Evolutionary conservation across 148 eudicot genomes (phyloP).

Genomic region (Vaccinium vitisidaea): DNA sequence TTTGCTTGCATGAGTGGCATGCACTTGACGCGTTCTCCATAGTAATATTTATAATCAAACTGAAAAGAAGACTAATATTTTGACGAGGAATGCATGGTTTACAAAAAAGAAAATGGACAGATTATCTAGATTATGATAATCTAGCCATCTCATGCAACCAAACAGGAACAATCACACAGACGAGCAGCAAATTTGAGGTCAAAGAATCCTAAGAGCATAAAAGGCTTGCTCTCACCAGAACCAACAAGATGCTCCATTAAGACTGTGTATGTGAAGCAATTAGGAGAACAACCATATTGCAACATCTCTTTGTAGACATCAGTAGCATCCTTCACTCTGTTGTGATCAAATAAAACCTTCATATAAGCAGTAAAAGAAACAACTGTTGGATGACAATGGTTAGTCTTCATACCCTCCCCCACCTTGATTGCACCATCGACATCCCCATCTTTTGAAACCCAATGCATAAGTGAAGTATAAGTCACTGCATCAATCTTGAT

Average conservation of each 20-base stretch:
- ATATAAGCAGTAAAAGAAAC: constrained; percentile 83
- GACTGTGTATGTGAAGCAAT: constrained; percentile 78
- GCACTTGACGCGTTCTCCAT: too few species aligned
- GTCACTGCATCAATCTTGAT: constrained; percentile 61
- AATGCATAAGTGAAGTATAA: constrained; percentile 71
- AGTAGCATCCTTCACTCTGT: constrained; percentile 58
- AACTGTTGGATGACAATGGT: constrained; percentile 61
- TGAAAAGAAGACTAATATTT: background rate
- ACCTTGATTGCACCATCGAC: constrained; percentile 61
- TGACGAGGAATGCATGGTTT: background rate
- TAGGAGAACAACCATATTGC: constrained; percentile 58
- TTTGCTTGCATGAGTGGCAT: too few species aligned
- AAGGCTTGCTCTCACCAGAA: constrained; percentile 52
- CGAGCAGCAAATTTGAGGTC: background rate
- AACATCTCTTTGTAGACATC: constrained; percentile 74
- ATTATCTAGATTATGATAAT: background rate
- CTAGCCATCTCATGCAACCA: background rate
- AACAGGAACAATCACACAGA: background rate
- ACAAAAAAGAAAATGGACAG: background rate
- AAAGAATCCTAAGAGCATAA: background rate
- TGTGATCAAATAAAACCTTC: constrained; percentile 70
- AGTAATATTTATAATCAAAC: too few species aligned
- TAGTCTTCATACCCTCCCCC: constrained; percentile 75
- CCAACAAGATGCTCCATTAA: constrained; percentile 80
- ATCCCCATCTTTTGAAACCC: constrained; percentile 81